Evolutionary conservation across 192 early-diverging fungal genomes (phyloP).

Genomic region (Entophlyctis luteolus): DNA sequence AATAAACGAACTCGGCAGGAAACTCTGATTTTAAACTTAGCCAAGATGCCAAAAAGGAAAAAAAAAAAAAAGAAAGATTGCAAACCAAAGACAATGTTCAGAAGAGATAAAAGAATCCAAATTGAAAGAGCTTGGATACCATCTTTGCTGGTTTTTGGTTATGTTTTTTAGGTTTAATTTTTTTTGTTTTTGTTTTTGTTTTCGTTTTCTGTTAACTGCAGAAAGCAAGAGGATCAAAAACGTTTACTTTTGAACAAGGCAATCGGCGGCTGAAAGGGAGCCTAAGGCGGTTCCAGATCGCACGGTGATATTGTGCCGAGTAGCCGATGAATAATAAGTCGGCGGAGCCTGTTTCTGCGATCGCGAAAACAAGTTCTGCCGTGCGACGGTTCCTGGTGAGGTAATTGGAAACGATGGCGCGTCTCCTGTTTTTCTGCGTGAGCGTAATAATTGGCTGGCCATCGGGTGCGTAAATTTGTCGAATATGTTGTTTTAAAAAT

Average conservation of each 20-base stretch:
- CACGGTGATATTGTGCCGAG: conserved; percentile 7
- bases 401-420: no score
- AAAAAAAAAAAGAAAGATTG: background rate
- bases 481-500: no score
- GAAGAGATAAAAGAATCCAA: conserved; percentile 35
- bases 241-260: background rate
- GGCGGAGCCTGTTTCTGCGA: no score
- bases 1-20: conserved; percentile 47
- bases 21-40: conserved; percentile 30
- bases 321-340: background rate
- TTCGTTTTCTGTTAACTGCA: background rate
- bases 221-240: background rate
- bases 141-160: background rate
- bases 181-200: background rate
- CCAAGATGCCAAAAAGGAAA: no score
- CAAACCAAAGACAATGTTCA: conserved; percentile 38
- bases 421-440: no score
- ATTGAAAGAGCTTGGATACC: background rate
- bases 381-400: no score
- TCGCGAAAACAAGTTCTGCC: no score
- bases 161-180: background rate
- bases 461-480: no score
- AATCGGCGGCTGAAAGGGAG: background rate
- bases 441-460: no score
- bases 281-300: background rate